These are phyloP conservation scores for Gardenia jasminoides DNA, from an alignment of 257 asterid genomes.

Conservation along the genomic window DNA sequence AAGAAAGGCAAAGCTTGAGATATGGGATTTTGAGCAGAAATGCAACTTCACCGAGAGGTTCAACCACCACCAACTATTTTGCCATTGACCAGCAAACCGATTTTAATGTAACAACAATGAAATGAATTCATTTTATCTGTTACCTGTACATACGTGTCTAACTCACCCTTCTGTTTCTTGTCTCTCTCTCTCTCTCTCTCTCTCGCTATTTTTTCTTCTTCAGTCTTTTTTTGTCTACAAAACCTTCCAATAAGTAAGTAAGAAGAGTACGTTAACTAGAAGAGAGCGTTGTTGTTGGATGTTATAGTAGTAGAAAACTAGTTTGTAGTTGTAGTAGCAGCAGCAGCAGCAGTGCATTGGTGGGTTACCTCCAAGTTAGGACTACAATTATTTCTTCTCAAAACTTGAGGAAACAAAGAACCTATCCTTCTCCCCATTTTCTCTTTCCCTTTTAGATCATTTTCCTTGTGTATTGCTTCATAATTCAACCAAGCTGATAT, in stretches of 20 bases:
- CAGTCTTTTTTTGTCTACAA: neutral
- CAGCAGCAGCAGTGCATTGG: neutral
- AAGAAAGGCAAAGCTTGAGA: constrained; percentile 18
- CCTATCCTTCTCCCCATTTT: neutral
- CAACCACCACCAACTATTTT: constrained; percentile 78
- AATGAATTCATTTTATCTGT: constrained; percentile 40
- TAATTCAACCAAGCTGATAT: neutral
- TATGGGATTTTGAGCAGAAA: neutral
- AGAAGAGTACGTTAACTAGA: neutral
- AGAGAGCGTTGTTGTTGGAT: too few species aligned
- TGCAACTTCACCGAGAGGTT: constrained; percentile 42
- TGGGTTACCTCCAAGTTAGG: neutral
- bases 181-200: too few species aligned
- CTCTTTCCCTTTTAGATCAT: neutral
- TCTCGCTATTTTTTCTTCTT: neutral
- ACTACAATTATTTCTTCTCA: neutral
- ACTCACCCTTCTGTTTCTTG: neutral
- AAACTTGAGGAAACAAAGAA: neutral
- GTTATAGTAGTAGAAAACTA: neutral
- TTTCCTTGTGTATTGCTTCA: neutral
- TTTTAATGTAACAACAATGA: constrained; percentile 27
- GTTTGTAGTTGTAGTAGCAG: too few species aligned
- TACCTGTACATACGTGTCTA: constrained; percentile 36
- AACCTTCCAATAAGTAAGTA: neutral
- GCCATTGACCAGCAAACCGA: constrained; percentile 38